These are phyloP conservation scores for Trichosporon faecale DNA, from an alignment of 1,284 basidiomycete species.

Conservation along the genomic window DNA sequence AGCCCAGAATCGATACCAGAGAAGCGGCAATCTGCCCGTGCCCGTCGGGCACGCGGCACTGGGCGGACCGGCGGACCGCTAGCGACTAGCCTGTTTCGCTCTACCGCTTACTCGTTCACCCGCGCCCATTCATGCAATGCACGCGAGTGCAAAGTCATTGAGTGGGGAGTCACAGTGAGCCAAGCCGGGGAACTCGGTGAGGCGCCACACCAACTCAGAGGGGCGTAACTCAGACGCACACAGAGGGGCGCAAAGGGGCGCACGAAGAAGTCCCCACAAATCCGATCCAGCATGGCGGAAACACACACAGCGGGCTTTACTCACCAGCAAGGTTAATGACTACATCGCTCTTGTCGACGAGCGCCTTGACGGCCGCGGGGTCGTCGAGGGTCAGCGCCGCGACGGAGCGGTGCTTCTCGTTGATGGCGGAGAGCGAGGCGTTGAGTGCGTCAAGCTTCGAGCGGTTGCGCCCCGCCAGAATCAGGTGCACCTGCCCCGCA, in stretches of 20 bases:
- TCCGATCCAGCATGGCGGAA: background rate
- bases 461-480: conserved; percentile 43
- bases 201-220: background rate
- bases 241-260: background rate
- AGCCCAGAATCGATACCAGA: background rate
- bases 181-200: background rate
- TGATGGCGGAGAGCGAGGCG: conserved; percentile 4
- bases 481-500: conserved; percentile 33
- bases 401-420: conserved; percentile 22
- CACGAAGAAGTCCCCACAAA: background rate
- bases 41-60: background rate
- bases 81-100: background rate
- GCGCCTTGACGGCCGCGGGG: conserved; percentile 29
- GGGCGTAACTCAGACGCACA: background rate
- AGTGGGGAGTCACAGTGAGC: background rate
- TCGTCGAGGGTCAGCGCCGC: conserved; percentile 33
- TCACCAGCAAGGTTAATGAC: conserved; percentile 44
- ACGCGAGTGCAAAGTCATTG: background rate
- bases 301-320: conserved; percentile 15
- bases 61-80: background rate
- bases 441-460: conserved; percentile 37
- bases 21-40: background rate
- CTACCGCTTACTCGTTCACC: background rate
- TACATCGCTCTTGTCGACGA: conserved; percentile 36
- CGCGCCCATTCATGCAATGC: background rate